Evolutionary conservation across 2,329 filamentous ascomycete genomes (phyloP).

Genomic region (Microsporum canis): DNA sequence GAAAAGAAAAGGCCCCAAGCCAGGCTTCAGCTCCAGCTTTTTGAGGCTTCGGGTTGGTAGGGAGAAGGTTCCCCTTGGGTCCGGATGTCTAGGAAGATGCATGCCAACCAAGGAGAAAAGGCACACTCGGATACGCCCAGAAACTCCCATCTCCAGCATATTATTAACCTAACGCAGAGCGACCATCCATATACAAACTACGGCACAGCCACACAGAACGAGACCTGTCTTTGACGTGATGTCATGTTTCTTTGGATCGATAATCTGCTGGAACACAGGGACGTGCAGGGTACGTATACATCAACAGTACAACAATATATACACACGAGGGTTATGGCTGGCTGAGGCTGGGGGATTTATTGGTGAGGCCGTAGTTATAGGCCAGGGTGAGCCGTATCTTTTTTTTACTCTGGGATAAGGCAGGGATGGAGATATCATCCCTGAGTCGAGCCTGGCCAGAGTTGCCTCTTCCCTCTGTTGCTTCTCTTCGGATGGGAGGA

Average conservation of each 20-base stretch:
- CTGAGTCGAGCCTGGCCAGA: background rate
- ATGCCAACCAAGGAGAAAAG: background rate
- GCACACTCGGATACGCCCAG: too few relatives aligned
- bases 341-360: too few relatives aligned
- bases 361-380: background rate
- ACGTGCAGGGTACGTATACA: background rate
- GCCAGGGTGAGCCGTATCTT: background rate
- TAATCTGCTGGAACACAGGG: too few relatives aligned
- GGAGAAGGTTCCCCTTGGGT: too few relatives aligned
- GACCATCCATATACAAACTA: background rate
- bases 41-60: background rate
- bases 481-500: background rate
- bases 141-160: too few relatives aligned
- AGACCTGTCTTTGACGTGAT: background rate
- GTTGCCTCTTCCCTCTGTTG: background rate
- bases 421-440: conserved; percentile 4
- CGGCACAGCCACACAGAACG: background rate
- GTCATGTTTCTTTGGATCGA: background rate
- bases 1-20: background rate
- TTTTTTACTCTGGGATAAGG: conserved; percentile 7
- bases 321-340: too few relatives aligned
- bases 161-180: too few relatives aligned
- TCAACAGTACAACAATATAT: background rate
- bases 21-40: background rate
- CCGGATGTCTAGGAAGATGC: background rate